Base-by-base conservation (phyloP, 176 grass and related monocot species). In the Neostapfia colusana region DNA sequence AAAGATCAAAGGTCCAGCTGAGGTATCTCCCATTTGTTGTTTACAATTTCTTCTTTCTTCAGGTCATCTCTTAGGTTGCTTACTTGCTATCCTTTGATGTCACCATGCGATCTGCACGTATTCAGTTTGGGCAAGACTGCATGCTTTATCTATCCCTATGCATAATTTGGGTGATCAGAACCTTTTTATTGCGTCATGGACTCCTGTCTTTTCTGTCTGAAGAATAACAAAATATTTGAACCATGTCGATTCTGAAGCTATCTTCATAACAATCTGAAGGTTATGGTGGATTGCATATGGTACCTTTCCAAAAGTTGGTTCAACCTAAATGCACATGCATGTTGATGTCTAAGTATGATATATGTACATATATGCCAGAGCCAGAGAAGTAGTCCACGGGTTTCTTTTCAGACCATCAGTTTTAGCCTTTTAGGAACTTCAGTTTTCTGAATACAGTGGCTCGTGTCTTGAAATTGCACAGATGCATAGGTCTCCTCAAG, bases 1-100 rank as follows among this genome's bases (percentile, higher is more conserved):
- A 34, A 65, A 42, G 63, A 39, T 53, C 41, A 63, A 4, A 26
- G 20, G 27, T 67, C 75, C 77, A 63, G 62, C 56, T 80, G 67
- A 87, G 86, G 65, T 74, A 65, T 27, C 11, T 17, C 23, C 40
- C 14, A 20, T 44, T 55, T 37, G 63, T 31, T 59, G 2, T 71
- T 43, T 50, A 3, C n/a, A 37, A n/a, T n/a, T n/a, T n/a, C n/a
- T n/a, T n/a, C n/a, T n/a, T n/a, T n/a, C n/a, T n/a, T n/a, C n/a
- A n/a, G n/a, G n/a, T n/a, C n/a, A n/a, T n/a, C n/a, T n/a, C n/a
- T n/a, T n/a, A n/a, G n/a, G n/a, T n/a, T n/a, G n/a, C n/a, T n/a
- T n/a, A n/a, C n/a, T 18, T 49, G 46, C 46, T 49, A 18, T 1
- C 5, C 46, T 18, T 49, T 1, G 15, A 49, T 15, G 24, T 10